phyloP scores from a whole-genome alignment of 352 stramenopile genomes.

The Pythium folliculosum region DNA sequence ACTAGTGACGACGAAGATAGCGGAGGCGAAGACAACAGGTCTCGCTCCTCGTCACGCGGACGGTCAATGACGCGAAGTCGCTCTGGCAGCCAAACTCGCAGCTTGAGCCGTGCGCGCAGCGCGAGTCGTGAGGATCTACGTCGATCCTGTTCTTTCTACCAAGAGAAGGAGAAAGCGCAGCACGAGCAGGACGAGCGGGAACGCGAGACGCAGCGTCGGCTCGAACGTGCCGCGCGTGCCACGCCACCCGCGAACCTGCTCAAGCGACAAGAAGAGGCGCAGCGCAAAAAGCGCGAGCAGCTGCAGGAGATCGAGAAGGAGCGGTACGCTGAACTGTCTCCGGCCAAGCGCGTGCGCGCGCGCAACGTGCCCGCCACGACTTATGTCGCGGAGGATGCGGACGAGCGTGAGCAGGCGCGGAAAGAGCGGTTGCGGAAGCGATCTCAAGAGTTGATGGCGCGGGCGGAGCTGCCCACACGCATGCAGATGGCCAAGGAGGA shows the following conservation, averaged over 20 bases:
- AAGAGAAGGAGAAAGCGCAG: conserved; percentile 53
- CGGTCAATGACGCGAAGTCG: neutral
- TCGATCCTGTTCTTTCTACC: conserved; percentile 55
- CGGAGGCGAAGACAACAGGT: neutral
- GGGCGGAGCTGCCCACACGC: conserved; percentile 46
- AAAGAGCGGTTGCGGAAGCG: conserved; percentile 57
- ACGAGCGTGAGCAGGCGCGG: conserved; percentile 41
- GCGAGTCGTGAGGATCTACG: conserved; percentile 29
- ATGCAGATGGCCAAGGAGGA: conserved; percentile 41
- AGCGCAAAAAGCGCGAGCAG: conserved; percentile 45
- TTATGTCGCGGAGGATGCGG: conserved; percentile 37
- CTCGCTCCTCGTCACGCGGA: conserved; percentile 2
- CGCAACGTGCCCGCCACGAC: conserved; percentile 55
- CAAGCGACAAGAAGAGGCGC: conserved; percentile 46
- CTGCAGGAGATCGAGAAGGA: conserved; percentile 39
- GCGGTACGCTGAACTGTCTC: conserved; percentile 36
- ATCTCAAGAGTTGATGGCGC: conserved; percentile 44
- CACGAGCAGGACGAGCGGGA: conserved; percentile 33
- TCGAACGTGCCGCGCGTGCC: conserved; percentile 49
- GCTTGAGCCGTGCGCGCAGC: conserved; percentile 29
- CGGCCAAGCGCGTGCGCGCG: conserved; percentile 45
- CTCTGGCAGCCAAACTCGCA: conserved; percentile 7
- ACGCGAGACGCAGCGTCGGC: conserved; percentile 23
- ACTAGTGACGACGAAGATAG: conserved; percentile 5
- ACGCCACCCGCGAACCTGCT: conserved; percentile 53